Evolutionary conservation across 148 eudicot species (phyloP), one percentile per base, ranked within the genome.

Genomic region (Camellia sinensis): DNA sequence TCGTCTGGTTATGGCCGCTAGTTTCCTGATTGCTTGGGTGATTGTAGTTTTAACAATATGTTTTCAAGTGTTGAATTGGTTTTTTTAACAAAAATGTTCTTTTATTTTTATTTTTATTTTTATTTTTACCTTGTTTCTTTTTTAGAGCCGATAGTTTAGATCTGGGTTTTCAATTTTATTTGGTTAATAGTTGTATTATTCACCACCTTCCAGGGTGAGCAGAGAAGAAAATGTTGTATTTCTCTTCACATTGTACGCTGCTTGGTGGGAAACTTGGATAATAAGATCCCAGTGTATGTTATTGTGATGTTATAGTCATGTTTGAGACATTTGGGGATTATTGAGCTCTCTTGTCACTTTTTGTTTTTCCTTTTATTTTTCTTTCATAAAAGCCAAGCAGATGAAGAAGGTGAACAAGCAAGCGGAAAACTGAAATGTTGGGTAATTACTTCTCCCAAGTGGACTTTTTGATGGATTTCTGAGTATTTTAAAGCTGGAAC

Each of bases 1-100:
- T 29, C 80, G 12, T 78, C 81, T 6, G 84, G 83, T 21, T 74
- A 83, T 77, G 82, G 90, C 46, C 87, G 87, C 48, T 92, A 79
- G 74, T 43, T 19, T 72, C n/a, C 18, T 22, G 62, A 17, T 29
- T 45, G 8, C 12, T 69, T 19, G 56, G 8, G 13, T 11, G 56
- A n/a, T 19, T 12, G 22, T 21, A n/a, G 56, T 44, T 48, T 45
- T 7, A 44, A 45, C 29, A 2, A 29, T 29, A 29, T 29, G 37
- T 29, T 29, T 29, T 29, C 37, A 29, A 29, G 37, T 29, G 37
- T 29, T 29, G 37, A 29, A 29, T 29, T 29, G 37, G 37, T 29
- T 29, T 29, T 29, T 29, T 29, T 29, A 29, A 29, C 37, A 29
- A 29, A 29, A 10, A 19, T n/a, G 1, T 5, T 41, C n/a, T 15